Evolutionary conservation across 2,329 filamentous ascomycete species (phyloP).

Genomic region (Dactylellina leptospora): DNA sequence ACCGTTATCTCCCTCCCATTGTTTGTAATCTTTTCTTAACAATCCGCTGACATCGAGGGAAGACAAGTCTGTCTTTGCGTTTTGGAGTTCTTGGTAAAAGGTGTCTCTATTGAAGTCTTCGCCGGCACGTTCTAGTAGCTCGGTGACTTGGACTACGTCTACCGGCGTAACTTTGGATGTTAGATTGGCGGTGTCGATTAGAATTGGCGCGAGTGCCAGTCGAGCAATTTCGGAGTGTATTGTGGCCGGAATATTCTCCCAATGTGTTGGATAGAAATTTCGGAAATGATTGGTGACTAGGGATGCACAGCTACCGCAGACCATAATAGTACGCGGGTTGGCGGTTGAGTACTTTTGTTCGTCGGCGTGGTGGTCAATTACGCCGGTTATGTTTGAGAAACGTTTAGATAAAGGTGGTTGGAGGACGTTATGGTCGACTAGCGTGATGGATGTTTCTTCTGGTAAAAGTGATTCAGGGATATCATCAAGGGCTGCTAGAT

Average conservation of each 20-base stretch:
- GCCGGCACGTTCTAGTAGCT: constrained; percentile 55
- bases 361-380: constrained; percentile 82
- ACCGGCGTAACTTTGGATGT: constrained; percentile 71
- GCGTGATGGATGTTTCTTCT: constrained; percentile 60
- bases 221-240: constrained; percentile 68
- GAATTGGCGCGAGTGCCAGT: constrained; percentile 73
- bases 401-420: constrained; percentile 26
- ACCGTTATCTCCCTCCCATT: constrained; percentile 69
- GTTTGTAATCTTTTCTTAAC: constrained; percentile 83
- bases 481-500: constrained; percentile 73
- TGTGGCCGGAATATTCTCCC: constrained; percentile 56
- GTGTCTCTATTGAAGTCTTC: constrained; percentile 64
- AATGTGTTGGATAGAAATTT: constrained; percentile 64
- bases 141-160: constrained; percentile 63
- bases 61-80: constrained; percentile 74
- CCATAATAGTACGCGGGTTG: constrained; percentile 70
- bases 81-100: constrained; percentile 65
- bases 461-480: constrained; percentile 65
- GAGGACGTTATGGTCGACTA: constrained; percentile 82
- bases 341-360: constrained; percentile 64
- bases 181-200: constrained; percentile 77
- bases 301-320: constrained; percentile 76
- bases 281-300: constrained; percentile 71
- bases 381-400: constrained; percentile 68
- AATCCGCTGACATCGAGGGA: constrained; percentile 71